Evolutionary conservation across 306 rosid genomes (phyloP).

Genomic region (Senna siamea): DNA sequence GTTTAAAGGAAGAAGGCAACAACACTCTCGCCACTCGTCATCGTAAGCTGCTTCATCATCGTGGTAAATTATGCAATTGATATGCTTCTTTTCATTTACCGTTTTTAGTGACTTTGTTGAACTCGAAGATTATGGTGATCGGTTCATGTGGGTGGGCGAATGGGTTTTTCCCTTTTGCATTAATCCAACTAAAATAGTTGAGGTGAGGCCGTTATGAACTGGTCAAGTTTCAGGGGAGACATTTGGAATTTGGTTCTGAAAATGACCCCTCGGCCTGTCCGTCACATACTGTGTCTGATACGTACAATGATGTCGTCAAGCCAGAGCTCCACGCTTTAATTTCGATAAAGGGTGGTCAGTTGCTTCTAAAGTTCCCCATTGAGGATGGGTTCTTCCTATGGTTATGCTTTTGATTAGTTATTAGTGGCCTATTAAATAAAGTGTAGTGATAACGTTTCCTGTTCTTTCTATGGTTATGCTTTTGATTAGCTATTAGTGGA

Average conservation of each 20-base stretch:
- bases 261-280: not conserved
- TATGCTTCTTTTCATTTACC: not conserved
- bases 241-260: conserved; percentile 17
- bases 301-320: conserved; percentile 10
- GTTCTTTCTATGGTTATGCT: not conserved
- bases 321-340: not conserved
- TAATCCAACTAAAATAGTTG: not conserved
- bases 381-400: not conserved
- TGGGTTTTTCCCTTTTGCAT: not conserved
- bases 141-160: not conserved
- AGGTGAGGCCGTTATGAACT: not conserved
- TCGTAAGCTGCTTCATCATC: conserved; percentile 60
- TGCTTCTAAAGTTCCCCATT: not conserved
- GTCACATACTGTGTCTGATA: not conserved
- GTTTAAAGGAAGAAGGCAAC: conserved; percentile 7
- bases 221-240: conserved; percentile 13
- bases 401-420: not conserved
- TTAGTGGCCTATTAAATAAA: not conserved
- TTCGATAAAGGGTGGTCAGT: not conserved
- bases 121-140: not conserved
- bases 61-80: conserved; percentile 29
- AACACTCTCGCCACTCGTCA: conserved; percentile 30
- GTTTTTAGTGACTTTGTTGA: not conserved
- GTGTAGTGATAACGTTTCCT: not conserved
- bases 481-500: not conserved